Evolutionary conservation across 495 filamentous ascomycete species (phyloP), one percentile per base, ranked within the genome.

Genomic region (Rusavskia elegans): DNA sequence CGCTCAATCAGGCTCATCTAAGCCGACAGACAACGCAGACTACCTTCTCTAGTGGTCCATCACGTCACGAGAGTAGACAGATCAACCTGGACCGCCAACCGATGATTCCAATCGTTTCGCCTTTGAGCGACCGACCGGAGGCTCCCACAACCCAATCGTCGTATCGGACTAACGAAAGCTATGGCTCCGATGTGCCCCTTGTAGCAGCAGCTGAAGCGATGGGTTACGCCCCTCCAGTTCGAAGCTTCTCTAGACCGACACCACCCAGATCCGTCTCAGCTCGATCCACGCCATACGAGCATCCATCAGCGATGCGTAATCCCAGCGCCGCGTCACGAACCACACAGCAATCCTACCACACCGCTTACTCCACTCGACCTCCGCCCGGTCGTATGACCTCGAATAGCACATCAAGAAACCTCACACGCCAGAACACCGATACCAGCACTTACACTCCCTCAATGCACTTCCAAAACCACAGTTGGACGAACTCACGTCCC

Each of bases 1-100:
- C 44, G 5, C 14, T 46, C 14, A n/a, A 17, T 29, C 44, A 17
- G 23, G 44, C 20, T 6, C 17, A 16, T 25, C 14, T 11, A 8
- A 25, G 74, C 37, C 75, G 85, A 48, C 80, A 76, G 48, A 79
- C 84, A 11, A 87, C 84, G 0, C 75, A 78, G 62, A 71, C 76
- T 0, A 60, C 73, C 4, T 83, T 84, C 61, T 64, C 70, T 3
- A 77, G 78, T 30, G 70, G 76, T 41, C 76, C 78, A 8, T 73
- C 68, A 17, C 78, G 75, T 65, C 72, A 41, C 35, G 27, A 55
- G 54, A 45, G 45, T 53, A 20, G 54, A 51, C 36, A 59, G 59
- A 37, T 56, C 32, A 44, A 53, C 37, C 32, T 63, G 8, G 38
- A 53, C 44, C 56, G 55, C 19, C 61, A 65, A 55, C 68, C 71